These are phyloP conservation scores for Hydnum rufescens DNA, from an alignment of 768 basidiomycete species.

Conservation along the genomic window DNA sequence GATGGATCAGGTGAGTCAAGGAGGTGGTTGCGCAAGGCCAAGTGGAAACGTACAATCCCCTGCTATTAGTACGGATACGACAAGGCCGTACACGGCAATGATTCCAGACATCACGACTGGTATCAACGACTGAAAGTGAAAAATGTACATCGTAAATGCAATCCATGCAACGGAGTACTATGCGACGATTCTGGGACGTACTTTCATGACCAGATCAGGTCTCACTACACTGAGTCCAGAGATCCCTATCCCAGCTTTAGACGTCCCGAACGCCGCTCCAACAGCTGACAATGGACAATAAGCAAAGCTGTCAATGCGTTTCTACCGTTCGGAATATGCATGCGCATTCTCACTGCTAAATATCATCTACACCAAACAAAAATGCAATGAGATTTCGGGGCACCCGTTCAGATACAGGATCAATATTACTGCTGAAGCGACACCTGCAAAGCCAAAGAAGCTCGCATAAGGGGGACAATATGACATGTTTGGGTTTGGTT, in stretches of 20 bases:
- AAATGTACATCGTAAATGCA: not conserved
- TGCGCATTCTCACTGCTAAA: constrained; percentile 58
- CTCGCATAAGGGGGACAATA: constrained; percentile 81
- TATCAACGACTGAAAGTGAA: constrained; percentile 53
- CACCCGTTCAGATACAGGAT: no score
- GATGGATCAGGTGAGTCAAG: not conserved
- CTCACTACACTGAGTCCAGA: constrained; percentile 83
- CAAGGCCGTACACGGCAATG: constrained; percentile 91
- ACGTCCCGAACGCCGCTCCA: constrained; percentile 90
- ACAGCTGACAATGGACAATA: constrained; percentile 33
- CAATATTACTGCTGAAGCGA: constrained; percentile 65
- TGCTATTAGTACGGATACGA: constrained; percentile 51
- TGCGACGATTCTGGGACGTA: constrained; percentile 17
- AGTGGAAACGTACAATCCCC: constrained; percentile 29
- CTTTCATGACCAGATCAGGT: constrained; percentile 98
- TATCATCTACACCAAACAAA: constrained; percentile 49
- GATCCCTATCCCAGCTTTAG: constrained; percentile 94
- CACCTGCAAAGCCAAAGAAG: constrained; percentile 96
- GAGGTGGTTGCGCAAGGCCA: constrained; percentile 31
- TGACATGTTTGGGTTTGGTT: not conserved
- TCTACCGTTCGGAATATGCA: not conserved
- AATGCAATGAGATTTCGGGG: not conserved
- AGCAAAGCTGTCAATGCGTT: not conserved
- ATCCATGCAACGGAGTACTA: not conserved
- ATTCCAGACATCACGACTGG: constrained; percentile 98